Evolutionary conservation across 2,329 filamentous ascomycete genomes (phyloP).

Genomic region (Myriangium duriaei): DNA sequence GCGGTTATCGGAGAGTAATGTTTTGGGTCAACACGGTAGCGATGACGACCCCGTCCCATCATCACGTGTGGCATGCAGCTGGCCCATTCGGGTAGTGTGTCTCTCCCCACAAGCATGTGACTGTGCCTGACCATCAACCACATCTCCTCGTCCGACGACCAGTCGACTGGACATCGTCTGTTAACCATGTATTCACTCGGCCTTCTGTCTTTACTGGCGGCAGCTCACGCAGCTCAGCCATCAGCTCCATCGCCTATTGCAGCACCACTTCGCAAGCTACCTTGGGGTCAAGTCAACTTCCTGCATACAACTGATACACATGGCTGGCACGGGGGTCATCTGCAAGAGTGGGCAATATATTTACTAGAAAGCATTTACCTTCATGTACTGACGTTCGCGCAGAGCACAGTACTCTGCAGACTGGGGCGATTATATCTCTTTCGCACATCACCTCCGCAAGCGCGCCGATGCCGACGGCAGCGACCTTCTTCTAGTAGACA

Average conservation of each 20-base stretch:
- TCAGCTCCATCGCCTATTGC: slow-evolving; percentile 63
- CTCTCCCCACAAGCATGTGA: no score
- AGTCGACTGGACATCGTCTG: not conserved
- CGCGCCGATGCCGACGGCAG: slow-evolving; percentile 65
- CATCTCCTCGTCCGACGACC: no score
- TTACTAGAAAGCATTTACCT: no score
- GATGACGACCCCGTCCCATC: no score
- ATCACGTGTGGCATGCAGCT: no score
- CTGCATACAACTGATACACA: slow-evolving; percentile 92
- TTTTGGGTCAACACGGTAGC: no score
- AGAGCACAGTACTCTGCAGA: slow-evolving; percentile 87
- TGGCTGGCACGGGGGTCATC: slow-evolving; percentile 87
- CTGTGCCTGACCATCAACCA: no score
- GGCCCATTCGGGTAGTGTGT: no score
- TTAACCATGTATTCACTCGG: slow-evolving; percentile 13
- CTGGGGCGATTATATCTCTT: slow-evolving; percentile 96
- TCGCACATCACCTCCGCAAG: slow-evolving; percentile 67
- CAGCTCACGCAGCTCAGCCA: slow-evolving; percentile 49
- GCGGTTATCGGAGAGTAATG: no score
- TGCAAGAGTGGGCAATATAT: slow-evolving; percentile 58
- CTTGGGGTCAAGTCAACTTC: slow-evolving; percentile 89
- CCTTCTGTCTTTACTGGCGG: slow-evolving; percentile 16
- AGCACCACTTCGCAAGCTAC: slow-evolving; percentile 70
- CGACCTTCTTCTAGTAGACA: slow-evolving; percentile 89
- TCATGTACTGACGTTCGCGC: slow-evolving; percentile 1